Evolutionary conservation across 345 rosid species (phyloP), one percentile per base, ranked within the genome.

Genomic region (Conringia planisiliqua): DNA sequence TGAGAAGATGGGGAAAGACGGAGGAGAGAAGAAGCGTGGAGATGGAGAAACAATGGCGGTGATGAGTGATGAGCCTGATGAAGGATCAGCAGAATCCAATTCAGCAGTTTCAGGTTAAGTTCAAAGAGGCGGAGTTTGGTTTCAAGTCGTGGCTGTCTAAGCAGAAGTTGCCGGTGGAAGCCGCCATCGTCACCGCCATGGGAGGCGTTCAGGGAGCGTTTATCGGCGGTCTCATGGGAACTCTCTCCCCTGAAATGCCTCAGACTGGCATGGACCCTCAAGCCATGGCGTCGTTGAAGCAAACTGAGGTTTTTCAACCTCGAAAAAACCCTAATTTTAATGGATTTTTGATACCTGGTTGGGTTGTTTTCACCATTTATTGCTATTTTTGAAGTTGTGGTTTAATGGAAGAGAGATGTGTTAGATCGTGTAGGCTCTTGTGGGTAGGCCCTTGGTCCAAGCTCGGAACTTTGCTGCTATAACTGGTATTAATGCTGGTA

Each of bases 401-500:
- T 26, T 59, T n/a, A n/a, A 22, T 33, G 36, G 16, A 44, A 30
- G 56, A 55, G 58, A 46, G 36, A 0, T 59, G 40, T 46, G 66
- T 55, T 48, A 10, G 12, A 11, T 3, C 36, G 3, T 69, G 52
- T 87, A 93, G 98, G 96, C 94, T 57, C 78, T 93, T 38, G 79
- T 90, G 29, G 98, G 97, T 59, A 96, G 98, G 30, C 98, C 97
- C 2, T 82, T 88, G 80, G 76, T 86, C 20, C 98, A 94, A 89
- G 98, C 98, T 79, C 94, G 98, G 46, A 94, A 94, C 67, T 91
- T 94, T 64, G 98, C 98, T 7, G 90, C 91, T 7, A 88, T 94
- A 81, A 89, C 98, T 1, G 93, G 98, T 76, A 93, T 88, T 17
- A 94, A 91, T 85, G 92, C 98, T 3, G 98, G 98, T 39, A 86